A percentile compares a stretch with the other conserved stretches of the same genome.
phyloP scores from a whole-genome alignment of 352 stramenopile genomes.

The Elongisporangium anandrum region DNA sequence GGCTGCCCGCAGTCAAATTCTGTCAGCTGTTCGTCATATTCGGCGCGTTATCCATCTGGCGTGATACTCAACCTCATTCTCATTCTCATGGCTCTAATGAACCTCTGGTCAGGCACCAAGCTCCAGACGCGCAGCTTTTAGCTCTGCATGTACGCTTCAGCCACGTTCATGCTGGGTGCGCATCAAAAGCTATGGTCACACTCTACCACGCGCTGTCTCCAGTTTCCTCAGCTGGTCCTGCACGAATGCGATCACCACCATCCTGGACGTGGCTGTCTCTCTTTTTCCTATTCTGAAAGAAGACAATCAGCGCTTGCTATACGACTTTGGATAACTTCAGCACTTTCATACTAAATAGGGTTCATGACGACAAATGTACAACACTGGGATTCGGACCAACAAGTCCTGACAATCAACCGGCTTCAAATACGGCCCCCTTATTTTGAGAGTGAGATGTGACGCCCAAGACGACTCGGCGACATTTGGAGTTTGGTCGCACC shows the following conservation, averaged over 20 bases:
- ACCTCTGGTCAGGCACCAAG: conserved; percentile 5
- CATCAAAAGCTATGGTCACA: conserved; percentile 29
- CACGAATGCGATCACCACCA: conserved; percentile 33
- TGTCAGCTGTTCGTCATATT: not conserved
- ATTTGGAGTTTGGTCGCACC: no score
- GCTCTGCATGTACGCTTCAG: conserved; percentile 27
- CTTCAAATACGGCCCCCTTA: no score
- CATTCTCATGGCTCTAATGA: not conserved
- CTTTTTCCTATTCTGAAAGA: no score
- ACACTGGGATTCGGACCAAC: no score
- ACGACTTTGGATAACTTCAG: no score
- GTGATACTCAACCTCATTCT: not conserved
- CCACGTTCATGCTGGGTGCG: conserved; percentile 27
- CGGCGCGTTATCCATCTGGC: not conserved
- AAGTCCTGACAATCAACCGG: no score
- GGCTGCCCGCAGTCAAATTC: not conserved
- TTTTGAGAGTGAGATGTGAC: no score
- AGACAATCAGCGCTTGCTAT: no score
- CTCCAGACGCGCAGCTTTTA: conserved; percentile 34
- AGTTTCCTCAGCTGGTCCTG: conserved; percentile 35
- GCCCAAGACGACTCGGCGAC: no score
- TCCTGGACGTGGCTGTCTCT: no score
- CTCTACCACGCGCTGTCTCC: conserved; percentile 26
- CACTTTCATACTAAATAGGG: no score
- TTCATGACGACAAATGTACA: no score